Evolutionary conservation across 805 yeast species (phyloP).

Genomic region (Clavispora vitiphila): DNA sequence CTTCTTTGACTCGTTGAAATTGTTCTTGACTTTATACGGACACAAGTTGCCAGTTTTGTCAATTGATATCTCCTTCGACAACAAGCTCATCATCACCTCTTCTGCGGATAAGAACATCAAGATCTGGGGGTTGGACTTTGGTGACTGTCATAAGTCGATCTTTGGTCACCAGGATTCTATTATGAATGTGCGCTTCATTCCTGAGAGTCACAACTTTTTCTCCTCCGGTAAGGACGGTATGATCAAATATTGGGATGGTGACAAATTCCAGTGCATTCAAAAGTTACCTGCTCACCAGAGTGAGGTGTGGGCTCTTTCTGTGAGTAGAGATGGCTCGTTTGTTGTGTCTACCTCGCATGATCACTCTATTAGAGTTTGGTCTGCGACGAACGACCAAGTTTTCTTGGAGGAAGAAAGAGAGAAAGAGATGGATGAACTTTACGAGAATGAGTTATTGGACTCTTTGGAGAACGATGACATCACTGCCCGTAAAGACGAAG

Average conservation of each 20-base stretch:
- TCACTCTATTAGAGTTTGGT: slow-evolving; percentile 90
- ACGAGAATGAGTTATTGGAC: slow-evolving; percentile 73
- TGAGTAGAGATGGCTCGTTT: slow-evolving; percentile 64
- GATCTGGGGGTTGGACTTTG: slow-evolving; percentile 98
- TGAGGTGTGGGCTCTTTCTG: slow-evolving; percentile 91
- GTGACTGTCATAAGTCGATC: slow-evolving; percentile 95
- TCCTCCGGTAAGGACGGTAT: slow-evolving; percentile 85
- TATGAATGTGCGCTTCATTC: slow-evolving; percentile 80
- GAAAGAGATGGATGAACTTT: slow-evolving; percentile 87
- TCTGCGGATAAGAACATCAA: slow-evolving; percentile 97
- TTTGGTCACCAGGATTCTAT: slow-evolving; percentile 97
- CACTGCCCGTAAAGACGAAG: slow-evolving; percentile 23
- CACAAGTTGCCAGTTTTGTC: slow-evolving; percentile 94
- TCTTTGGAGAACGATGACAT: slow-evolving; percentile 57
- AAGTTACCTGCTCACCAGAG: slow-evolving; percentile 77
- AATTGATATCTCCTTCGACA: slow-evolving; percentile 84
- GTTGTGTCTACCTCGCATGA: slow-evolving; percentile 88
- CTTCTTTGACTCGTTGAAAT: slow-evolving; percentile 79
- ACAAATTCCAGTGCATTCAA: slow-evolving; percentile 90
- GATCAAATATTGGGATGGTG: slow-evolving; percentile 97
- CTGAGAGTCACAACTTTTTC: slow-evolving; percentile 84
- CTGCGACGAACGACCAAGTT: slow-evolving; percentile 89
- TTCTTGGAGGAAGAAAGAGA: slow-evolving; percentile 96
- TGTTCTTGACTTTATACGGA: slow-evolving; percentile 86
- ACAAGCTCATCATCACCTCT: slow-evolving; percentile 82